Conservation (phyloP, 169 alveolate genomes). For the Eimeria sp. region DNA sequence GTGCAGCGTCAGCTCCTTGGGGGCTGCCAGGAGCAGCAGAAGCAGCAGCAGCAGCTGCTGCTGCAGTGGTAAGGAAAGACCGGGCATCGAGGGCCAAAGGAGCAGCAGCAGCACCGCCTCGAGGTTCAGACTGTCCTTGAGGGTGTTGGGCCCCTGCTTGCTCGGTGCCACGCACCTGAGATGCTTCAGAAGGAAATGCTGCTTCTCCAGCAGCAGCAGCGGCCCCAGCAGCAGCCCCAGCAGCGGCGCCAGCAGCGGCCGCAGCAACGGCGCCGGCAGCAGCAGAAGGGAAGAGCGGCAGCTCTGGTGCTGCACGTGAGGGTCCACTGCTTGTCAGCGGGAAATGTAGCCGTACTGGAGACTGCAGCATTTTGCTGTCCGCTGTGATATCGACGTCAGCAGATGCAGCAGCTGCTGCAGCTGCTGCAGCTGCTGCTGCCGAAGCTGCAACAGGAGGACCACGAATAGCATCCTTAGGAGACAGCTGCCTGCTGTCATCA, state of each 20-base stretch:
- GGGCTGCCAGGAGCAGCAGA: slow-evolving; percentile 50
- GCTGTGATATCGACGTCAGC: neutral
- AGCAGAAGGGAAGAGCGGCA: slow-evolving; percentile 44
- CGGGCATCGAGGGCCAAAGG: slow-evolving; percentile 46
- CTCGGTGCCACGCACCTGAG: neutral
- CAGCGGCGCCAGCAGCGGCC: neutral
- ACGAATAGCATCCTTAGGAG: neutral
- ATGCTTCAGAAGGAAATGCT: neutral
- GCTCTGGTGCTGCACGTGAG: slow-evolving; percentile 19
- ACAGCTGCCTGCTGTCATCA: neutral
- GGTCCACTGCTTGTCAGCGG: slow-evolving; percentile 24
- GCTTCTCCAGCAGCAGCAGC: no score
- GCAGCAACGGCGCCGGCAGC: slow-evolving; percentile 16
- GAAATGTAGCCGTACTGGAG: slow-evolving; percentile 48
- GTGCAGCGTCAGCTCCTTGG: slow-evolving; percentile 24
- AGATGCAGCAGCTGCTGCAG: neutral
- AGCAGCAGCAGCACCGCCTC: neutral
- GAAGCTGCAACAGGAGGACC: slow-evolving; percentile 8
- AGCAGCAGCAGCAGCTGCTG: slow-evolving; percentile 68
- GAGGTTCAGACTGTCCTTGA: neutral
- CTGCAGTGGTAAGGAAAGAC: slow-evolving; percentile 65
- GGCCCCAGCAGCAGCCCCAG: neutral
- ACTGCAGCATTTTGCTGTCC: slow-evolving; percentile 46
- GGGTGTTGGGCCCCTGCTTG: neutral
- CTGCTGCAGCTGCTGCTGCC: neutral